These are phyloP conservation scores for Penicillium oxalicum DNA, from an alignment of 2,329 filamentous ascomycete species.

Conservation along the genomic window DNA sequence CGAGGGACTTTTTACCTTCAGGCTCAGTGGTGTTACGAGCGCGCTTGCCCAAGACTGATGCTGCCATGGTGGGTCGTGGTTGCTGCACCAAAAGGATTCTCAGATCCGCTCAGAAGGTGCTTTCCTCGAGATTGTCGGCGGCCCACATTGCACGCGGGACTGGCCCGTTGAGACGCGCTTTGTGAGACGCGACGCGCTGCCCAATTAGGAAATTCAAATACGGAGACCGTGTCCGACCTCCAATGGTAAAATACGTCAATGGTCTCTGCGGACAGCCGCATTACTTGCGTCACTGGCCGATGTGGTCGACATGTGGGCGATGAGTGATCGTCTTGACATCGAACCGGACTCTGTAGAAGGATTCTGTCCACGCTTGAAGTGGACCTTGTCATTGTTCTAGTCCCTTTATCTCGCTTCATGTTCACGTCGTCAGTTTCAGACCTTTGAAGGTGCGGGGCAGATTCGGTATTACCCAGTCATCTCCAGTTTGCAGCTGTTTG, in stretches of 20 bases:
- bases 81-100: not conserved
- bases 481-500: conserved; percentile 29
- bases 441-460: conserved; percentile 3
- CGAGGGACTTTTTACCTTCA: conserved; percentile 33
- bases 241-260: conserved; percentile 2
- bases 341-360: conserved; percentile 1
- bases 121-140: conserved; percentile 6
- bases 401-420: conserved; percentile 3
- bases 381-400: not conserved
- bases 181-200: conserved; percentile 15
- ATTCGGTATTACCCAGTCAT: conserved; percentile 6
- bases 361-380: not conserved
- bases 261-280: conserved; percentile 3
- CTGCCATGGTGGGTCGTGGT: conserved; percentile 29
- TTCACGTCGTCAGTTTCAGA: not conserved
- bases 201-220: conserved; percentile 8
- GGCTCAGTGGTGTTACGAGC: conserved; percentile 32
- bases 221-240: not conserved
- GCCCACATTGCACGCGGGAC: conserved; percentile 1
- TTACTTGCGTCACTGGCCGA: conserved; percentile 9
- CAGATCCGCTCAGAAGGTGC: conserved; percentile 17
- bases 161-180: conserved; percentile 2
- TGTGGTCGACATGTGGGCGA: not conserved
- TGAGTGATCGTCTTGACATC: conserved; percentile 5
- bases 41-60: conserved; percentile 42